Percentiles rank a stretch among this genome's conserved stretches.
phyloP scores from a whole-genome alignment of 1,284 basidiomycete genomes.

The Sanguinoderma infundibulare region DNA sequence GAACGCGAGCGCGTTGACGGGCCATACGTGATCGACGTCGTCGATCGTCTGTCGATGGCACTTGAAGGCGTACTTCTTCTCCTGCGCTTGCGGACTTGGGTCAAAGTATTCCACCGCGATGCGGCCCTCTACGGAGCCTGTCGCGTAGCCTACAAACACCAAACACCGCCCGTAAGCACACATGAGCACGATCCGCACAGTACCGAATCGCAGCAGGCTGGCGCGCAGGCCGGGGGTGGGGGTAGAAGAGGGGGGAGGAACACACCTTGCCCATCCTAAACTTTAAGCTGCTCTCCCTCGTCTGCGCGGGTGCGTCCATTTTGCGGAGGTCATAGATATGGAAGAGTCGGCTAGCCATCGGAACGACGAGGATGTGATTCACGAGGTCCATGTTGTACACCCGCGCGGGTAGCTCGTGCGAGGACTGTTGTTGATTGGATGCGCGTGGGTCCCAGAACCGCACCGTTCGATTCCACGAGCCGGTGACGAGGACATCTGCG shows the following conservation, averaged over 20 bases:
- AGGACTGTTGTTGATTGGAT: constrained; percentile 59
- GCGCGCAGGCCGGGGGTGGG: background rate
- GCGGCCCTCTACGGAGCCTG: constrained; percentile 92
- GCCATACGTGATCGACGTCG: constrained; percentile 97
- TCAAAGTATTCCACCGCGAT: constrained; percentile 99
- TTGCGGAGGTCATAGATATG: constrained; percentile 85
- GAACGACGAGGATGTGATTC: constrained; percentile 80
- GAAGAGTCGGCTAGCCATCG: constrained; percentile 89
- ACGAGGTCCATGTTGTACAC: constrained; percentile 84
- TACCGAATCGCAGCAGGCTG: too few relatives aligned
- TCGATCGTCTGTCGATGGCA: constrained; percentile 92
- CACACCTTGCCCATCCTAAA: constrained; percentile 90
- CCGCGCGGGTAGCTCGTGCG: constrained; percentile 78
- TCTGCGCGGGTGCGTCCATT: constrained; percentile 74
- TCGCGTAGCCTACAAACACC: constrained; percentile 86
- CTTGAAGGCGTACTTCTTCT: constrained; percentile 98
- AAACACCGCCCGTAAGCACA: too few relatives aligned
- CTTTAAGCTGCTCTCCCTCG: constrained; percentile 92
- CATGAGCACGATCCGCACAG: background rate
- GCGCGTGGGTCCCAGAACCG: constrained; percentile 87
- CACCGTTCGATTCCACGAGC: constrained; percentile 90
- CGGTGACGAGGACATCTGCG: constrained; percentile 76
- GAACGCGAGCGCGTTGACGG: constrained; percentile 94
- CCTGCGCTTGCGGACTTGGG: constrained; percentile 74
- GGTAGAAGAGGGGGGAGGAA: constrained; percentile 4